Evolutionary conservation across 371 early-diverging fungal species (phyloP).

Genomic region (Saksenaea vasiformis): DNA sequence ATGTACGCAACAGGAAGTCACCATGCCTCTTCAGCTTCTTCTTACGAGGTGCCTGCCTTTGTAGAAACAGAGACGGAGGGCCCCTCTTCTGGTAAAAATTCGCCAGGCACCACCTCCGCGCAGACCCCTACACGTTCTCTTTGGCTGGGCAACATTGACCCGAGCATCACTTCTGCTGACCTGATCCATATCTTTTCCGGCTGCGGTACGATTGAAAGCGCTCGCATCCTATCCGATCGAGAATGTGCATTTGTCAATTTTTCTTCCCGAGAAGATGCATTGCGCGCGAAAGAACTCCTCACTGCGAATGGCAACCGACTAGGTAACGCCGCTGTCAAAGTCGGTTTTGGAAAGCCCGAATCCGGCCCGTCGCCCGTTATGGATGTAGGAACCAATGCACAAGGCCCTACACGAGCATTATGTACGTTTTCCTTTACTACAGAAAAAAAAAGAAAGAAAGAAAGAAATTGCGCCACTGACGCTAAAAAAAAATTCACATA

Average conservation of each 20-base stretch:
- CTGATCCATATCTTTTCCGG: conserved; percentile 78
- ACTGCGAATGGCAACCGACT: conserved; percentile 64
- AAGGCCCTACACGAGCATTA: conserved; percentile 41
- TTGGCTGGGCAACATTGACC: conserved; percentile 93
- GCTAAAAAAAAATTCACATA: conserved; percentile 2
- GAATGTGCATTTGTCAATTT: conserved; percentile 56
- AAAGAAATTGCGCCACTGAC: neutral
- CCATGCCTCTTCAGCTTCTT: neutral
- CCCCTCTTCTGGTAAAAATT: conserved; percentile 15
- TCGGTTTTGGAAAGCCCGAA: conserved; percentile 92
- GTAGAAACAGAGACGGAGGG: conserved; percentile 7
- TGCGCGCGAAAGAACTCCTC: conserved; percentile 84
- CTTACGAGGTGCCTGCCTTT: neutral
- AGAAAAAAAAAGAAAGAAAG: neutral
- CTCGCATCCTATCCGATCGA: conserved; percentile 83
- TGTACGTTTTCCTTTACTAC: conserved; percentile 18
- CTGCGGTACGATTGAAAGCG: conserved; percentile 90
- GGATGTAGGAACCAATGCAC: conserved; percentile 13
- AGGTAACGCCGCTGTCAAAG: conserved; percentile 67
- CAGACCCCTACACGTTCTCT: conserved; percentile 80
- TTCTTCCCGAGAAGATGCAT: conserved; percentile 69
- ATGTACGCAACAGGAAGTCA: neutral
- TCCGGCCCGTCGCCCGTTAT: conserved; percentile 28
- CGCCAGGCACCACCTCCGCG: conserved; percentile 17
- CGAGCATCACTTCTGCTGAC: conserved; percentile 73